phyloP scores from a whole-genome alignment of 1,284 basidiomycete genomes.

The Erythrobasidium hasegawianum region DNA sequence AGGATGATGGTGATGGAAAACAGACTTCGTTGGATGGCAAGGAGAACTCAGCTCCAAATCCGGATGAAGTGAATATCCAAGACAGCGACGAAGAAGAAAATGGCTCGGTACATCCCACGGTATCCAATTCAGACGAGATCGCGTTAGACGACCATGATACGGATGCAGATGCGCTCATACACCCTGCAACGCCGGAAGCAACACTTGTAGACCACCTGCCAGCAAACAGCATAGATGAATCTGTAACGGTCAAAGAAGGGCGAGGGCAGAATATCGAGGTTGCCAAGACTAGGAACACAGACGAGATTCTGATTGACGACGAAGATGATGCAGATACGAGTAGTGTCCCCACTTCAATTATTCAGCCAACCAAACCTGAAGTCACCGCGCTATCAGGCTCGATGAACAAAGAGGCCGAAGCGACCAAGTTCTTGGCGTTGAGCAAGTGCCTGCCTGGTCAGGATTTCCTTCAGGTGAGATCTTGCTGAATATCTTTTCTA shows the following conservation, averaged over 20 bases:
- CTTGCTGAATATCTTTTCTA: too few relatives aligned
- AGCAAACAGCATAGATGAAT: slow-evolving; percentile 10
- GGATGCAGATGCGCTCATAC: slow-evolving; percentile 7
- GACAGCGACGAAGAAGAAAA: slow-evolving; percentile 45
- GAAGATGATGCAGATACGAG: slow-evolving; percentile 54
- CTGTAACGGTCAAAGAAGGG: slow-evolving; percentile 1
- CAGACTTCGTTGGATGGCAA: neutral
- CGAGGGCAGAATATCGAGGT: neutral
- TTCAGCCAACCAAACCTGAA: neutral
- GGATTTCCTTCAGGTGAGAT: slow-evolving; percentile 75
- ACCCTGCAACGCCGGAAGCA: neutral
- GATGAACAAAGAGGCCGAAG: slow-evolving; percentile 44
- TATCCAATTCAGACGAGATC: too few relatives aligned
- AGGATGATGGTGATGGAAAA: neutral
- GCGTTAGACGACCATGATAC: neutral
- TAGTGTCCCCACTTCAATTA: neutral
- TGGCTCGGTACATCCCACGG: too few relatives aligned
- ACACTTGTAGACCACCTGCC: slow-evolving; percentile 4
- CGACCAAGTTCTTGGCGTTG: slow-evolving; percentile 81
- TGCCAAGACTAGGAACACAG: slow-evolving; percentile 56
- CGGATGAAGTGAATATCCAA: slow-evolving; percentile 49
- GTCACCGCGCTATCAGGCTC: slow-evolving; percentile 15
- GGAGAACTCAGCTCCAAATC: slow-evolving; percentile 22
- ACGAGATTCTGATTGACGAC: slow-evolving; percentile 65
- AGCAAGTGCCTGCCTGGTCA: slow-evolving; percentile 84